Evolutionary conservation across 2,329 filamentous ascomycete genomes (phyloP), one percentile per base, ranked within the genome.

Genomic region (Passalora sequoiae): DNA sequence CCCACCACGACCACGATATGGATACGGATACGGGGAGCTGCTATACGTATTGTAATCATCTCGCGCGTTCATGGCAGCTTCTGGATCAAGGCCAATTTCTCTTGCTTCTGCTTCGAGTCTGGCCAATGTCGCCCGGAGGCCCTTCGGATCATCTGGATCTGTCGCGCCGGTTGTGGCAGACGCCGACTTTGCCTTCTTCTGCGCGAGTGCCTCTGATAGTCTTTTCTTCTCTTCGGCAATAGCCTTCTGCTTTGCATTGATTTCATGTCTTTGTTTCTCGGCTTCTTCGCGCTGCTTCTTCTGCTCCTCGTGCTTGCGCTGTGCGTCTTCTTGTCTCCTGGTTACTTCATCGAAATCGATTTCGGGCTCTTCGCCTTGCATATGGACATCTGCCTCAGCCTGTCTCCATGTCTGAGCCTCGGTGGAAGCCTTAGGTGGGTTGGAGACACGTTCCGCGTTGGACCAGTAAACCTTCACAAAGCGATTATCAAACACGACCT

Each of bases 391-490:
- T 17, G 40, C 48, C 35, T 37, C 30, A 20, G 33, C 3, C 24
- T 27, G 24, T 12, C 24, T 6, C 24, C 6, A 27, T 12, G 19
- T 16, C 4, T 17, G 10, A 15, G 4, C 7, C 8, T n/a, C 19
- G 15, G 17, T 13, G 20, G 10, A 20, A n/a, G 16, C 38, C 25
- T 48, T 47, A 4, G 43, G 40, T 17, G 49, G 43, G 15, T 43
- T 49, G 12, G 53, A 44, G 12, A 60, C 51, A n/a, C n/a, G n/a
- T 12, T 65, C 64, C 4, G 72, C 66, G 54, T 79, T 83, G 59
- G 80, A 75, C 86, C 86, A 91, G 57, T 83, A 89, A 0, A 91
- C 83, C 57, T 88, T 89, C 37, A 92, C 86, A 55, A 92, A 92
- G 8, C 86, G 75, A 55, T 91, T 92, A 57, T 89, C 84, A 59